These are phyloP conservation scores for Sugiyamaella lignohabitans DNA, from an alignment of 805 yeast genomes.

Conservation along the genomic window DNA sequence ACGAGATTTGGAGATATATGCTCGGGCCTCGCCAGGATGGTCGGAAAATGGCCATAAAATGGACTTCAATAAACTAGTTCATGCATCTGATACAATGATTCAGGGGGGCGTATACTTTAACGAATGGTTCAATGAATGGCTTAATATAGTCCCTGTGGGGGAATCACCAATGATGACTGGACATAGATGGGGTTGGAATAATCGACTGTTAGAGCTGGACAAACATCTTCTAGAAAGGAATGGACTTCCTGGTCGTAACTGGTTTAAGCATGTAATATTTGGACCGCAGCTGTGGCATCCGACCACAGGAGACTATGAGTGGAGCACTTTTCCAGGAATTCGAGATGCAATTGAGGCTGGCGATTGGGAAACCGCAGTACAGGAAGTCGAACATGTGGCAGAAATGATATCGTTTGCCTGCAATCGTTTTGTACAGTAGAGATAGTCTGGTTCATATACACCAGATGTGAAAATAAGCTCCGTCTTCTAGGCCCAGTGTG, in stretches of 20 bases:
- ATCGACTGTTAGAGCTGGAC: conserved; percentile 52
- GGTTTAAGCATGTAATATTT: conserved; percentile 59
- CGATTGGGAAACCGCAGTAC: conserved; percentile 14
- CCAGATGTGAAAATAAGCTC: too few relatives aligned
- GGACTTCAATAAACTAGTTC: conserved; percentile 27
- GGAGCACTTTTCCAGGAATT: conserved; percentile 70
- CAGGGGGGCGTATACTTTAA: conserved; percentile 43
- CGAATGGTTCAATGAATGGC: conserved; percentile 61
- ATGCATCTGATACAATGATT: conserved; percentile 36
- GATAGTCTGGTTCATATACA: too few relatives aligned
- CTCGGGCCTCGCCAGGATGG: conserved; percentile 14
- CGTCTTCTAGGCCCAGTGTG: too few relatives aligned
- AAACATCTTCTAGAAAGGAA: conserved; percentile 43
- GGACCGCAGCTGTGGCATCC: conserved; percentile 66
- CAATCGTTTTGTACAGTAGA: background rate
- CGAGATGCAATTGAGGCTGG: conserved; percentile 55
- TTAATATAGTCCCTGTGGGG: conserved; percentile 41
- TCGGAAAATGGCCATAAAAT: conserved; percentile 16
- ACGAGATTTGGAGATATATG: conserved; percentile 39
- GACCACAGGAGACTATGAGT: conserved; percentile 36
- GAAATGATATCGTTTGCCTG: background rate
- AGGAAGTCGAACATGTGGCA: background rate
- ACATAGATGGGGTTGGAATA: conserved; percentile 76
- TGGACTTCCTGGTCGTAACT: conserved; percentile 48
- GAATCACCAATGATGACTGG: conserved; percentile 70